Base-by-base conservation (phyloP, 2,329 filamentous ascomycete genomes). In the Trichocomaceae sp. region DNA sequence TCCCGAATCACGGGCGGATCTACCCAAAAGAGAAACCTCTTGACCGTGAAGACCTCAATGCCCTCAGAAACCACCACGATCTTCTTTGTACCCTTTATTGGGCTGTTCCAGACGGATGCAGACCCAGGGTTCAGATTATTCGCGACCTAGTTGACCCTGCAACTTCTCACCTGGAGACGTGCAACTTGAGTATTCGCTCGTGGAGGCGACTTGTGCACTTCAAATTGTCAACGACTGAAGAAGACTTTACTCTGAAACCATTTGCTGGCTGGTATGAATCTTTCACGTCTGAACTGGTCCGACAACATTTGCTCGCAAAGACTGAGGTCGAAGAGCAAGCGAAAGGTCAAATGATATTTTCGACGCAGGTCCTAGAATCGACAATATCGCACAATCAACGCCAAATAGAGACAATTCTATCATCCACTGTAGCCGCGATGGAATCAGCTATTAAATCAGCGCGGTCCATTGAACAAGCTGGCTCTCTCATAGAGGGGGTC, bases 11-110 rank as follows among this genome's bases (percentile, higher is more conserved):
- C 63, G 80, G 79, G 3, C 77, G 81, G n/a, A 76, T 70, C 5
- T 82, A 83, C 63, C 79, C 76, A 1, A 84, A 83, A 62, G 82
- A 84, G 26, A 71, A 79, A 56, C 67, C 74, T 4, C 64, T 84
- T 13, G 72, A 72, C 29, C 73, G 77, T 52, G 72, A 77, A 54
- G 81, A 81, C 58, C 67, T 84, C 12, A 76, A 80, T 50, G 80
- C 82, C 1, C 67, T 84, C 46, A 76, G 80, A 47, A 85, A 84
- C 59, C 81, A 85, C 56, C 81, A 83, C 59, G 81, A 84, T 61
- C 70, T 85, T 15, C 72, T 85, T 0, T 81, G 78, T 53, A 81
- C 79, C 3, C 69, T 85, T 13, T 84, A 84, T 63, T 83, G 76
- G 72, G 77, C 76, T 42, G 77, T 79, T 37, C 81, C 82, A 23